phyloP scores from a whole-genome alignment of 2,329 filamentous ascomycete species.

The Aspergillus flavus region DNA sequence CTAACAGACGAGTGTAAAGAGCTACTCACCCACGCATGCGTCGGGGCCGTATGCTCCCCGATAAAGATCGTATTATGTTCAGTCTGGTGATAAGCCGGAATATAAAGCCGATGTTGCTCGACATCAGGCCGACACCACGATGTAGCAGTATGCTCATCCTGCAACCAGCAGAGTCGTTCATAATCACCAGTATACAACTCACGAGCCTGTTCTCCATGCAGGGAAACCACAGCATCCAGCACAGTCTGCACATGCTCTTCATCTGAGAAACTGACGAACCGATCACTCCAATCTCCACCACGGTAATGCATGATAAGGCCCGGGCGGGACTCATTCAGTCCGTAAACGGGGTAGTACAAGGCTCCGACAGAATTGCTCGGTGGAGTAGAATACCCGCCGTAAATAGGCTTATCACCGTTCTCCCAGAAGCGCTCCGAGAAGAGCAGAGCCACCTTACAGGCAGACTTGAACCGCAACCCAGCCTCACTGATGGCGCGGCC shows the following conservation, averaged over 20 bases:
- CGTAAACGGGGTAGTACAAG: constrained; percentile 37
- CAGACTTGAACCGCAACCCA: constrained; percentile 34
- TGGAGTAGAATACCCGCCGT: constrained; percentile 33
- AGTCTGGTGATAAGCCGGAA: constrained; percentile 36
- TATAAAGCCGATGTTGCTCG: constrained; percentile 38
- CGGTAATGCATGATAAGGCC: constrained; percentile 37
- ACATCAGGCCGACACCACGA: constrained; percentile 34
- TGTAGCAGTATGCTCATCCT: constrained; percentile 32
- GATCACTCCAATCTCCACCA: constrained; percentile 34
- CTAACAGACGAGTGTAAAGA: constrained; percentile 33
- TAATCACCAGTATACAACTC: constrained; percentile 37
- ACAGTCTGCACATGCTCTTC: constrained; percentile 32
- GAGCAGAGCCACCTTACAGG: constrained; percentile 37
- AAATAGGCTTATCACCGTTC: constrained; percentile 31
- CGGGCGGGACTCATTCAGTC: constrained; percentile 34
- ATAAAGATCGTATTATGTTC: constrained; percentile 40
- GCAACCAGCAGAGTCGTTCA: constrained; percentile 37
- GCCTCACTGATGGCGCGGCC: constrained; percentile 26
- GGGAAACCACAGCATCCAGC: constrained; percentile 29
- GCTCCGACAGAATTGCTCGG: constrained; percentile 29
- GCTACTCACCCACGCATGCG: constrained; percentile 38
- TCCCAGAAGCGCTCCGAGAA: constrained; percentile 40
- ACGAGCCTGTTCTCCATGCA: constrained; percentile 31
- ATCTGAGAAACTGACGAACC: constrained; percentile 32
- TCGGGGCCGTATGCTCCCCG: constrained; percentile 40